Evolutionary conservation across 306 rosid genomes (phyloP).

Genomic region (Vigna radiata): DNA sequence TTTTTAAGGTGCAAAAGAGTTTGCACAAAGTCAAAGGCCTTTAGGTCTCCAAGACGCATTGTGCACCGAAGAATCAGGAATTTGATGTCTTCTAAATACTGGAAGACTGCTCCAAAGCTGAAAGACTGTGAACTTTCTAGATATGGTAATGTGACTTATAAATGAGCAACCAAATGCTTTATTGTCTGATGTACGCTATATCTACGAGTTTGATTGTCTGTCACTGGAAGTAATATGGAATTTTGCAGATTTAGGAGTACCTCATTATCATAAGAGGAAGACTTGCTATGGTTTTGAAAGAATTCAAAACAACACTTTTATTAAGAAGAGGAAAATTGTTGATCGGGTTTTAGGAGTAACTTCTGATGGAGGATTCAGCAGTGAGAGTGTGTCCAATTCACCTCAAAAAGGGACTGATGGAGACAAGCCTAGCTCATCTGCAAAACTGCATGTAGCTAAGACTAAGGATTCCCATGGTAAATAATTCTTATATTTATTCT

Average conservation of each 20-base stretch:
- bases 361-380: conserved; percentile 90
- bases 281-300: conserved; percentile 56
- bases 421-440: conserved; percentile 52
- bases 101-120: conserved; percentile 87
- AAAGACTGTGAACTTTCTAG: conserved; percentile 75
- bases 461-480: conserved; percentile 82
- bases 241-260: conserved; percentile 61
- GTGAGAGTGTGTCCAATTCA: conserved; percentile 91
- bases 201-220: conserved; percentile 1
- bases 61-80: conserved; percentile 82
- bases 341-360: conserved; percentile 66
- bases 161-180: conserved; percentile 36
- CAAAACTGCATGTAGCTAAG: conserved; percentile 60
- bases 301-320: conserved; percentile 52
- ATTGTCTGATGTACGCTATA: conserved; percentile 3
- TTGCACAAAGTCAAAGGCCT: conserved; percentile 64
- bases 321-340: conserved; percentile 72
- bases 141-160: conserved; percentile 64
- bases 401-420: conserved; percentile 63
- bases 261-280: conserved; percentile 72
- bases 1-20: conserved; percentile 63
- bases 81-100: conserved; percentile 78
- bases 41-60: conserved; percentile 65
- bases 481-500: conserved; percentile 26
- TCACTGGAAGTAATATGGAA: conserved; percentile 38